Evolutionary conservation across 441 rosid species (phyloP), one percentile per base, ranked within the genome.

Genomic region (Pelargonium citronellum): DNA sequence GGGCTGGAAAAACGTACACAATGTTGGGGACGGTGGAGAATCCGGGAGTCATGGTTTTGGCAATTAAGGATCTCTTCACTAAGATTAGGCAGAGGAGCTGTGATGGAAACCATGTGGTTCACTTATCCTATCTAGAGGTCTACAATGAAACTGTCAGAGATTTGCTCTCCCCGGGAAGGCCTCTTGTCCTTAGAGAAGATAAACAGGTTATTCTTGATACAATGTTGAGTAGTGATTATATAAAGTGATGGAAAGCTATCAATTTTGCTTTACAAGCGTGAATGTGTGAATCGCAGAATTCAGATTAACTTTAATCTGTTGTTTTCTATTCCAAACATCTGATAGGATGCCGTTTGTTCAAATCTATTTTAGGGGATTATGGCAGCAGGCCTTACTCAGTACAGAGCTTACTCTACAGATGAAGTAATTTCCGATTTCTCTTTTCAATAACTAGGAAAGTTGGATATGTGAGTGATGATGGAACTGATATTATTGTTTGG

Each of bases 31-130:
- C 96, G 5, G 4, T 89, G 75, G 92, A 89, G 77, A 93, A 86
- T 81, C 98, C 96, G 5, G 98, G 98, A 9, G 98, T 93, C n/a
- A 93, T 91, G 97, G 97, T 88, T 77, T 85, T 89, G 82, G 98
- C 98, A 47, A 93, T 93, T 72, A 93, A 91, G 77, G 96, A 93
- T 71, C 86, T 93, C 70, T 93, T 93, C 69, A 84, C 88, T 61
- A 91, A 89, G 73, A 80, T 91, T 70, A 93, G 97, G 72, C 88
- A 87, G 61, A 87, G 91, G 76, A 93, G 97, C 71, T 84, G 80
- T 68, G 97, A 89, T 77, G 97, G 96, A 73, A 88, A 89, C 77
- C 97, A 93, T 67, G 82, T 67, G 12, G 97, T 91, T 84, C 97
- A 88, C 71, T 91, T 93, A 61, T 93, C 92, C 4, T 93, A 93